Evolutionary conservation across 768 basidiomycete species (phyloP).

Genomic region (Lactifluus rugatus): DNA sequence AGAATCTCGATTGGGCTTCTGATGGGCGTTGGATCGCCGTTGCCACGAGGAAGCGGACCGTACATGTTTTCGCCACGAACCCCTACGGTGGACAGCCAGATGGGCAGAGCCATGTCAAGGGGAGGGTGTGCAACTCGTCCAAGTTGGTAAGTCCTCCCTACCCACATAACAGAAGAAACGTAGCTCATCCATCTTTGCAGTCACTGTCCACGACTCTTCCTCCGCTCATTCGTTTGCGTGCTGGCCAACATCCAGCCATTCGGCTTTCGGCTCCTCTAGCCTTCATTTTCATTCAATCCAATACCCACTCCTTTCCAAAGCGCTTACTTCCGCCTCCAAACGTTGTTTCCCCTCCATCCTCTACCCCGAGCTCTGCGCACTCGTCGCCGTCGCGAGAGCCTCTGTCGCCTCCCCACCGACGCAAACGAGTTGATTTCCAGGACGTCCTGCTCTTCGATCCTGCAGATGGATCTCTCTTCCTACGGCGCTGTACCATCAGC

Average conservation of each 20-base stretch:
- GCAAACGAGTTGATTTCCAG: constrained; percentile 41
- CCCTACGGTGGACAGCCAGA: constrained; percentile 67
- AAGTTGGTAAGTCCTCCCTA: constrained; percentile 33
- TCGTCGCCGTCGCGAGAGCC: constrained; percentile 24
- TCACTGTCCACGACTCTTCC: constrained; percentile 43
- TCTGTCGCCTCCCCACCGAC: constrained; percentile 23
- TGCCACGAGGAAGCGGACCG: constrained; percentile 50
- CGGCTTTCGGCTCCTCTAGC: constrained; percentile 35
- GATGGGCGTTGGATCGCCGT: constrained; percentile 65
- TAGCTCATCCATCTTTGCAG: constrained; percentile 29
- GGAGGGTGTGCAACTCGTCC: constrained; percentile 44
- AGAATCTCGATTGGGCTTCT: constrained; percentile 40
- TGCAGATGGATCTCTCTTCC: constrained; percentile 40
- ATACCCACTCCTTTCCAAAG: constrained; percentile 30
- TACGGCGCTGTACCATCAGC: constrained; percentile 46
- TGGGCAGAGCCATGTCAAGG: constrained; percentile 48
- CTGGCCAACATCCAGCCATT: constrained; percentile 20
- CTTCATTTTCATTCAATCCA: constrained; percentile 42
- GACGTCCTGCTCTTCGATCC: constrained; percentile 65
- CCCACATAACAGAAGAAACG: not conserved
- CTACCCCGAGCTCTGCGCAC: constrained; percentile 25
- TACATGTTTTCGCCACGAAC: constrained; percentile 69
- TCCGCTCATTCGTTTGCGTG: constrained; percentile 47
- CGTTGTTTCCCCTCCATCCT: constrained; percentile 23
- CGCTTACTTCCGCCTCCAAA: constrained; percentile 32